These are phyloP conservation scores for Apiospora rasikravindrae DNA, from an alignment of 2,329 filamentous ascomycete genomes.

Conservation along the genomic window DNA sequence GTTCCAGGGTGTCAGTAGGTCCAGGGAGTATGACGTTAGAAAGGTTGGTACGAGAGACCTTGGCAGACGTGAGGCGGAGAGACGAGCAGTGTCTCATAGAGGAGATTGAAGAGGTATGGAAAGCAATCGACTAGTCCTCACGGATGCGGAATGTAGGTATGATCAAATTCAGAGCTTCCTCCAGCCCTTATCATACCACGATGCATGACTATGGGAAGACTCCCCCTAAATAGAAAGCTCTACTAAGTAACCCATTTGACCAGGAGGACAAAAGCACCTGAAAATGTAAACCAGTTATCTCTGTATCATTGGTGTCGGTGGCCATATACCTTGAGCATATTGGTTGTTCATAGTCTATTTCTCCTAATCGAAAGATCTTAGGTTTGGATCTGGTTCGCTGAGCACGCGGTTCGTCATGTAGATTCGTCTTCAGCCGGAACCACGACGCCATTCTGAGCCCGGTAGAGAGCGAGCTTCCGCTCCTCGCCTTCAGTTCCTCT, in stretches of 20 bases:
- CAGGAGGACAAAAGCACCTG: too few relatives aligned
- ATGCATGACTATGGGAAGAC: too few relatives aligned
- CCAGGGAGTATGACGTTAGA: not conserved
- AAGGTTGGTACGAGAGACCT: not conserved
- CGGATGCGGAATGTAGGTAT: not conserved
- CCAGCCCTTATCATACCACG: too few relatives aligned
- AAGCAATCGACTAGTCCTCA: not conserved
- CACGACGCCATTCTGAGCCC: not conserved
- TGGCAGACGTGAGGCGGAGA: not conserved
- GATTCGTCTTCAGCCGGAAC: not conserved
- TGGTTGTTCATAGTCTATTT: not conserved
- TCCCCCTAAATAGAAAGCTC: too few relatives aligned
- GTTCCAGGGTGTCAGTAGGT: not conserved
- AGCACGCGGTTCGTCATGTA: not conserved
- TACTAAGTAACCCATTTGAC: too few relatives aligned
- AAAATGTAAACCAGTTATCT: too few relatives aligned
- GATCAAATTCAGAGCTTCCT: not conserved
- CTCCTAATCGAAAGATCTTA: not conserved
- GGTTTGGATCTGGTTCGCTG: not conserved
- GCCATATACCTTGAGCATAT: too few relatives aligned
- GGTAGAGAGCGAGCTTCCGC: conserved; percentile 19
- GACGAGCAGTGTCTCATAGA: not conserved
- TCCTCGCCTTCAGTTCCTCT: conserved; percentile 44
- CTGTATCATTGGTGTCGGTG: too few relatives aligned
- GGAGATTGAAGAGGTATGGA: not conserved